These are phyloP conservation scores for Calonectria fujianensis DNA, from an alignment of 2,329 filamentous ascomycete species.

Conservation along the genomic window DNA sequence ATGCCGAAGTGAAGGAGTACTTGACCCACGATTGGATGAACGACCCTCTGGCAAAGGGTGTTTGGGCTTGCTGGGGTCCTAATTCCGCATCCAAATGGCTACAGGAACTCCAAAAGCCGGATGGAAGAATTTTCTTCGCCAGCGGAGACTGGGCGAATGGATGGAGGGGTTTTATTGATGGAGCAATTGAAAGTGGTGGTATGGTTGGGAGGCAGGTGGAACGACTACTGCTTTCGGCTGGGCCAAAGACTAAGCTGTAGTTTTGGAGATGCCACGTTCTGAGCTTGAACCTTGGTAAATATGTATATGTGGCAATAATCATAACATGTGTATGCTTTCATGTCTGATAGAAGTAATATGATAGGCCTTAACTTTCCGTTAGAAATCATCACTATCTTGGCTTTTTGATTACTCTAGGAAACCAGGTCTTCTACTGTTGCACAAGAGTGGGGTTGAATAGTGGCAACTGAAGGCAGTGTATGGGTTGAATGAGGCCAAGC, in stretches of 20 bases:
- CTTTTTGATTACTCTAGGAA: not conserved
- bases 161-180: conserved; percentile 52
- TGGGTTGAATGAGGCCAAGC: too few species aligned
- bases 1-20: conserved; percentile 41
- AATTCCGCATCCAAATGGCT: conserved; percentile 35
- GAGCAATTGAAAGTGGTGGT: conserved; percentile 48
- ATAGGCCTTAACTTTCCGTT: not conserved
- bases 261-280: not conserved
- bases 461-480: too few species aligned
- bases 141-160: conserved; percentile 51
- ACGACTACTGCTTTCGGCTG: not conserved
- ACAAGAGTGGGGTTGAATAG: too few species aligned
- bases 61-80: conserved; percentile 49
- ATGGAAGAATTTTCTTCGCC: conserved; percentile 47
- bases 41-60: conserved; percentile 39
- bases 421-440: too few species aligned
- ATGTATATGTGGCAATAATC: not conserved
- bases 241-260: not conserved
- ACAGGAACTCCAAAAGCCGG: conserved; percentile 38
- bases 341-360: too few species aligned
- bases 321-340: too few species aligned
- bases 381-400: not conserved
- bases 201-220: conserved; percentile 19
- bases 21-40: conserved; percentile 50
- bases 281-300: not conserved